Base-by-base conservation (phyloP, 2,329 filamentous ascomycete species). In the Xylariaceae sp. region DNA sequence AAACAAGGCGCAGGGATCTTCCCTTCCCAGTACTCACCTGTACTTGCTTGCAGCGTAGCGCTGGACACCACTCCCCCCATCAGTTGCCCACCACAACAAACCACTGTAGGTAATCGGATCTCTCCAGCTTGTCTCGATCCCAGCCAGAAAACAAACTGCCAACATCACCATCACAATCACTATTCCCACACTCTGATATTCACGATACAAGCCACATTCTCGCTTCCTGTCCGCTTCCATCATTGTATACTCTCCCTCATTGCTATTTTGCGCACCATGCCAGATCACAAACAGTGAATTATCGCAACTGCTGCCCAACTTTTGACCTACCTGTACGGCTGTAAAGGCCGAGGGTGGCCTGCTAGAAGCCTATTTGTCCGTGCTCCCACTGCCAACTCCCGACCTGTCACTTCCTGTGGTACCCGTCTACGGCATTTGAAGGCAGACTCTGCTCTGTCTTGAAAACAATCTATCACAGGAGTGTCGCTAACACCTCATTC, bases 41-140 rank as follows among this genome's bases (percentile, higher is more conserved):
- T n/a, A 34, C 41, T 18, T 15, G 18, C 11, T 22, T 13, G 42
- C 37, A 42, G 37, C 39, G 22, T 34, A 46, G 19, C 43, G 43
- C 42, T 44, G 41, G 45, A 44, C 40, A 40, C 32, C 40, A 42
- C 43, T 35, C 40, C 42, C 39, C 34, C 35, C 40, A 42, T 38
- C 32, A 43, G 49, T 56, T 58, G 49, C 45, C 53, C 52, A 48
- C 49, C 49, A 54, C 49, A 55, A 56, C 54, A 54, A 54, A 37
- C 42, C 42, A 22, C 22, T 26, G 22, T 26, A 26, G 22, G 22
- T 26, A 26, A 26, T 26, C 11, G 22, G 6, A 26, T 26, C 22
- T 26, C 22, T n/a, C n/a, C n/a, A n/a, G n/a, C n/a, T n/a, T n/a
- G 22, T 26, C 22, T 26, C 22, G 6, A 6, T 26, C 6, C 22